Base-by-base conservation (phyloP, 2,329 filamentous ascomycete species). In the Fusarium nisikadoi region DNA sequence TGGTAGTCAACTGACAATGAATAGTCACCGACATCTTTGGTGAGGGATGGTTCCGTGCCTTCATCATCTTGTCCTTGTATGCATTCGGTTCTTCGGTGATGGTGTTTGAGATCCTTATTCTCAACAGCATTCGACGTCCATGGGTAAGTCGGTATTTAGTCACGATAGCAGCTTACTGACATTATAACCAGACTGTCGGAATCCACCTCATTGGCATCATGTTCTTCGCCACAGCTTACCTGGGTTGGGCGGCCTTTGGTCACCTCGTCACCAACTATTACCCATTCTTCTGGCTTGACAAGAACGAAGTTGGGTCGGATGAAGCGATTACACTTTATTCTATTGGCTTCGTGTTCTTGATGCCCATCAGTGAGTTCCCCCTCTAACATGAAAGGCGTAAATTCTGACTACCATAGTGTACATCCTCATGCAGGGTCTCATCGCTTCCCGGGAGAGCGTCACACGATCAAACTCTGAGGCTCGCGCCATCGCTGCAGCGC, bases 51-150 rank as follows among this genome's bases (percentile, higher is more conserved):
- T 85, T 87, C 77, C 82, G 83, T 65, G 66, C 81, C 5, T 88
- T 85, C 72, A 80, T 81, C 65, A 79, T 87, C 50, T 72, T 86
- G 74, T 86, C 85, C 54, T 69, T 88, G 46, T 86, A 84, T 75
- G 81, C 77, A 13, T 77, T 85, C 61, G 82, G 83, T 6, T 82
- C 85, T 8, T 53, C 82, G 36, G 79, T 87, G 66, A 85, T 84
- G 70, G 68, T 83, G 13, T 62, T 84, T 36, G 87, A 88, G 79
- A 82, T 85, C 1, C 62, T 85, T 38, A 80, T 82, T 62, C 80
- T 88, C 79, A 88, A 88, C 78, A 88, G 85, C 75, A 86, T 88
- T 79, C 85, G 85, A 72, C 83, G 85, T 56, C 86, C 83, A 56
- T 81, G 81, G 52, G 86, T 88, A 76, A 76, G 84, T 78, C 17